A percentile compares a stretch with the other conserved stretches of the same genome.
phyloP scores from a whole-genome alignment of 2,329 filamentous ascomycete genomes.

The Grosmannia serpens region DNA sequence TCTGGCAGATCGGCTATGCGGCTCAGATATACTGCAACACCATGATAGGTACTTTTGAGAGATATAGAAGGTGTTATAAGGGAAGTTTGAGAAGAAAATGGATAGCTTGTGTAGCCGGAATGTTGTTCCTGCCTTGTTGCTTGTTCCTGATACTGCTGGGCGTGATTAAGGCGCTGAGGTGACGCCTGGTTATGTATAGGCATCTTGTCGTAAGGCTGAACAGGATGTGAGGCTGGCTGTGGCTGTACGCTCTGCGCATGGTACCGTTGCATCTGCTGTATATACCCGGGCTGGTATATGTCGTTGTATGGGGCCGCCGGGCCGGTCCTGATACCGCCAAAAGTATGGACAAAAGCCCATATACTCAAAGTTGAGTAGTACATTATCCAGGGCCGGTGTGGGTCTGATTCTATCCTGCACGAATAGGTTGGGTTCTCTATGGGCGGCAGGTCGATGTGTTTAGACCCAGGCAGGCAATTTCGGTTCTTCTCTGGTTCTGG shows the following conservation, averaged over 20 bases:
- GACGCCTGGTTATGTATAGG: neutral
- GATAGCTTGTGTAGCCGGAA: neutral
- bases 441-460: conserved; percentile 18
- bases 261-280: neutral
- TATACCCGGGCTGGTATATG: neutral
- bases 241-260: neutral
- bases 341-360: conserved; percentile 75
- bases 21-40: conserved; percentile 34
- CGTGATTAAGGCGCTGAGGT: neutral
- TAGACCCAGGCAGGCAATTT: conserved; percentile 7
- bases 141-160: neutral
- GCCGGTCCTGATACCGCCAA: conserved; percentile 30
- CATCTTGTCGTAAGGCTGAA: neutral
- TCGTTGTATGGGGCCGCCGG: neutral
- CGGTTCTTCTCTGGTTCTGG: conserved; percentile 17
- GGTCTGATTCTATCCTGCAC: conserved; percentile 64
- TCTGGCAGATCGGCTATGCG: conserved; percentile 60
- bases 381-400: conserved; percentile 82
- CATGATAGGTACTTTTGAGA: conserved; percentile 16
- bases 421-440: conserved; percentile 46
- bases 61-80: neutral
- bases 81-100: neutral
- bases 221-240: neutral
- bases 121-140: neutral
- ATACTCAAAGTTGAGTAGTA: conserved; percentile 80